Base-by-base conservation (phyloP, 2,329 filamentous ascomycete genomes). In the Aspergillus oerlinghausenensis region DNA sequence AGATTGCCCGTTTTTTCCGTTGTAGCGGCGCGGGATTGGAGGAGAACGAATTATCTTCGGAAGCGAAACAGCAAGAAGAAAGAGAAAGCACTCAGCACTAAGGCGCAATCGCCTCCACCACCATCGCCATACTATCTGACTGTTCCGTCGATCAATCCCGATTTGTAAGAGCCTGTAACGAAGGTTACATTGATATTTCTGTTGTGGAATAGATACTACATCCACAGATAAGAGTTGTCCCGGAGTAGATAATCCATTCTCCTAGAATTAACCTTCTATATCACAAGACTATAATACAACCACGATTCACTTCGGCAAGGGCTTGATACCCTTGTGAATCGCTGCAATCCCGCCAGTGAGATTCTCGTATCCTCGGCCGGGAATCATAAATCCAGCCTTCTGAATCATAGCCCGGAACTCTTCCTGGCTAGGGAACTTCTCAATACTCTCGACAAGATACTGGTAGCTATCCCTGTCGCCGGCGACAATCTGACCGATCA, bases 401-500 rank as follows among this genome's bases (percentile, higher is more conserved):
- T 74, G 71, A 57, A 77, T 77, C 75, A 77, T 77, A 35, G 84
- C 82, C 62, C 87, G 83, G 70, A 96, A 99, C 63, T 90, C 86
- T 52, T 86, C 82, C 79, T 99, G 95, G 64, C 80, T 88, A 0
- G 94, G 95, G 72, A 97, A 97, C 50, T 84, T 81, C 76, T 97
- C 92, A 73, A 99, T 99, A 74, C 92, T 97, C 81, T 99, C 94
- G 9, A 99, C 94, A 9, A 99, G 81, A 76, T 99, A 99, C 80
- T 99, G 94, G 75, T 99, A 99, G 72, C 91, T 96, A 69, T 95
- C 93, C 55, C 93, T 82, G 72, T 99, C 95, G 6, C 90, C 91
- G 1, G 94, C 93, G 17, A 99, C 92, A 59, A 99, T 71, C 77
- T 99, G 93, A 2, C 94, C 95, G 68, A 99, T 97, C 64, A 99